Base-by-base conservation (phyloP, 352 stramenopile species). In the Phytophthora melonis region DNA sequence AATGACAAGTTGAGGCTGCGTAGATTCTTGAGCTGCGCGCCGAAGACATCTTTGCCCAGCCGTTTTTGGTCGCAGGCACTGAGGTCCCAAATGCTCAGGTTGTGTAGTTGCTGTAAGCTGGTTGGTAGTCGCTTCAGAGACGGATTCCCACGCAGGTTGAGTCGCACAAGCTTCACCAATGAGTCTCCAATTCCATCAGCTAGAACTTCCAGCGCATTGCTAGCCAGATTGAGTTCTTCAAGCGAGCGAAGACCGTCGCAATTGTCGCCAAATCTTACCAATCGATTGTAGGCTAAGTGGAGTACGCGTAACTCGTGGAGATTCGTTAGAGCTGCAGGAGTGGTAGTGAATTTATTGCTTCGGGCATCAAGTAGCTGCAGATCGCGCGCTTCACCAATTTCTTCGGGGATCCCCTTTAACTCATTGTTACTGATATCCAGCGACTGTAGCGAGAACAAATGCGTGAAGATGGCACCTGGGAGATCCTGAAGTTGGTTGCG, bases 381-480 rank as follows among this genome's bases (percentile, higher is more conserved):
- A 52, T 92, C 84, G 7, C 68, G 76, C 0, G 81, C 74, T 58
- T 93, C 80, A 1, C 86, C 80, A 16, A 94, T 81, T 53, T 90
- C 83, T 2, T 68, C 61, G 7, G 88, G 88, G 0, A 94, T 55
- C 5, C 9, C 34, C n/a, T 62, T 72, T 11, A 94, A 70, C 6
- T 80, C 53, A 36, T 93, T 94, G 1, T 83, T 63, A 58, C 82
- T 92, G 16, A 87, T 19, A 65, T 93, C 71, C 2, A 95, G 61
- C 3, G 78, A 75, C 47, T 91, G 81, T 0, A 93, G 57, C n/a
- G 76, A 62, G 23, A 91, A 86, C 13, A 93, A 73, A 50, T 93
- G 80, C 11, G 81, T 79, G 43, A 90, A 91, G 18, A 95, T 81
- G 3, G 61, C 61, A 1, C 67, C 49, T 0, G 86, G 86, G 1